Conservation (phyloP, 345 rosid species). For the Corchorus capsularis region DNA sequence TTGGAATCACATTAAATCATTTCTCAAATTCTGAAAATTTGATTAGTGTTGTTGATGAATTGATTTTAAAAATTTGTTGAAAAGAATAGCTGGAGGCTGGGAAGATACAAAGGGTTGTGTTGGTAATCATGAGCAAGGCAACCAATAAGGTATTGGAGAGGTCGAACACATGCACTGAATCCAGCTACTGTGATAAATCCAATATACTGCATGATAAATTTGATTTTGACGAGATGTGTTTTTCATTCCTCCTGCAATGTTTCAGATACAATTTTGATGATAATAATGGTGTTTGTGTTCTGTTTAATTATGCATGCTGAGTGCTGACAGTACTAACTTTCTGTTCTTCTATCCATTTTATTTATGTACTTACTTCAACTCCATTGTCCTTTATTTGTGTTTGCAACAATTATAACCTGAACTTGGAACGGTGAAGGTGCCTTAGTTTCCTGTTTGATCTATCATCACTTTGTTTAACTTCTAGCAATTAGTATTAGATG, state of each 20-base stretch:
- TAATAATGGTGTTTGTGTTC: neutral
- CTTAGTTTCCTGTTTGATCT: constrained; percentile 4
- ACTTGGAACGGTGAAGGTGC: neutral
- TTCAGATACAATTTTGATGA: neutral
- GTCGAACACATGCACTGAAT: too few relatives aligned
- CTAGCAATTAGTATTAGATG: neutral
- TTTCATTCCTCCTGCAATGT: neutral
- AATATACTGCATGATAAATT: neutral
- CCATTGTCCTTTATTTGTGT: neutral
- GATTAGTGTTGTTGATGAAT: too few relatives aligned
- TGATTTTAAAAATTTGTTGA: too few relatives aligned
- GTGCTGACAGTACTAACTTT: neutral
- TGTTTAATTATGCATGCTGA: neutral
- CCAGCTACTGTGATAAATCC: neutral
- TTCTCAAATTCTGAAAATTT: too few relatives aligned
- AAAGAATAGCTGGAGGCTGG: too few relatives aligned
- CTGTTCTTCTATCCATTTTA: neutral
- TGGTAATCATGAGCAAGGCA: too few relatives aligned
- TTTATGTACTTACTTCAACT: neutral
- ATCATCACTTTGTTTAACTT: neutral
- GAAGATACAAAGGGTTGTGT: too few relatives aligned
- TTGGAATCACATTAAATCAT: too few relatives aligned
- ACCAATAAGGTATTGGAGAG: too few relatives aligned
- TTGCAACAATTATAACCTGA: neutral
- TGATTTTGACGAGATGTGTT: constrained; percentile 3